These are phyloP conservation scores for Durotheca rogersii DNA, from an alignment of 495 filamentous ascomycete species.

Conservation along the genomic window DNA sequence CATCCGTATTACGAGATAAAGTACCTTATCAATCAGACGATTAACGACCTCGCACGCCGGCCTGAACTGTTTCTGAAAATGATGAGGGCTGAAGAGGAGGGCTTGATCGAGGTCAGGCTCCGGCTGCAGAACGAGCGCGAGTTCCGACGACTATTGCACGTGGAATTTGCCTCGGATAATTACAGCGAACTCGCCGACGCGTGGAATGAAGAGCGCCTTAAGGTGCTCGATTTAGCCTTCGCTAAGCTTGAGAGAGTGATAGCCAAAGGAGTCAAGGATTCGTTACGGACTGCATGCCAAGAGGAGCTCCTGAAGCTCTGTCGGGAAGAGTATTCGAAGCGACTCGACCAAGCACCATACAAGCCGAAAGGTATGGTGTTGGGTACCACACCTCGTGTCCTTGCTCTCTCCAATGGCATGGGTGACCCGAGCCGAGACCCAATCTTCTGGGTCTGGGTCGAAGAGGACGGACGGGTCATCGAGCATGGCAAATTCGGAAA, in stretches of 20 bases:
- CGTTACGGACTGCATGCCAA: conserved; percentile 85
- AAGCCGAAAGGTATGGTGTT: conserved; percentile 92
- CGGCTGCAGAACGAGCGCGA: conserved; percentile 70
- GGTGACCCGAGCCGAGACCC: conserved; percentile 73
- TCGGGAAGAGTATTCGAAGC: conserved; percentile 79
- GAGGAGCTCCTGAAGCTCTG: conserved; percentile 79
- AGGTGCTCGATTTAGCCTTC: conserved; percentile 79
- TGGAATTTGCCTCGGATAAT: conserved; percentile 88
- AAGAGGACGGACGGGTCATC: conserved; percentile 85
- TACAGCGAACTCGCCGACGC: conserved; percentile 92
- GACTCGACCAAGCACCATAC: conserved; percentile 92
- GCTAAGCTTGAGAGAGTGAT: conserved; percentile 79
- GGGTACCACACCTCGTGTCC: conserved; percentile 83
- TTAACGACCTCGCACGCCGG: conserved; percentile 73
- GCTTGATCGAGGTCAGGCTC: conserved; percentile 79
- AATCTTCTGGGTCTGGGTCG: conserved; percentile 86
- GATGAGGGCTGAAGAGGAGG: conserved; percentile 94
- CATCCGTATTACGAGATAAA: conserved; percentile 98
- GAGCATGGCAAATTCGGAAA: conserved; percentile 86
- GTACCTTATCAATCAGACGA: conserved; percentile 84
- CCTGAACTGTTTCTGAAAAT: conserved; percentile 92
- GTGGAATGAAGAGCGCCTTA: conserved; percentile 85
- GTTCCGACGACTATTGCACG: conserved; percentile 71
- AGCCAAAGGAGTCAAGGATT: conserved; percentile 88
- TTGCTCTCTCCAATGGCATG: conserved; percentile 80